Base-by-base conservation (phyloP, 352 stramenopile species). In the Phytophthora vignae region DNA sequence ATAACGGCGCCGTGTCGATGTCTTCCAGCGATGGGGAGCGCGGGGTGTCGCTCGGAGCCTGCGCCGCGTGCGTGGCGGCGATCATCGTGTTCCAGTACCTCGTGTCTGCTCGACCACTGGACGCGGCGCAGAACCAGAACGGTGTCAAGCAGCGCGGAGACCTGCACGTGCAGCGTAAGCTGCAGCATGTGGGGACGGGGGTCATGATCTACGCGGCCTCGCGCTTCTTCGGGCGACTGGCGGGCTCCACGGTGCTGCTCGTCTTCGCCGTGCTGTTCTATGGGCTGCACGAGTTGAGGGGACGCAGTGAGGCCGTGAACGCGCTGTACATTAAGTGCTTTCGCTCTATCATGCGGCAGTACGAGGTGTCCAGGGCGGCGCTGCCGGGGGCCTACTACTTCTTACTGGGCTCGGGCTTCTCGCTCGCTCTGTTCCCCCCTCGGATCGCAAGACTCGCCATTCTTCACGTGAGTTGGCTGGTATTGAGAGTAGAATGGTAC, bases 301-400 rank as follows among this genome's bases (percentile, higher is more conserved):
- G 74, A 17, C 38, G 52, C 17, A 80, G 31, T 49, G 40, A 70
- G 15, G 60, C 61, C 0, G 64, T 87, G 7, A 70, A 91, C 55
- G 31, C 56, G 17, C 46, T 76, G 3, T 91, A 88, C 42, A 22
- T 90, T 65, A 55, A 64, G 42, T 75, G 67, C 31, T 90, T 91
- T 50, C 48, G 66, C 11, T 72, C 64, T 38, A 80, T 91, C 22
- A 44, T 91, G 55, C 78, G 84, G 14, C 72, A 71, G n/a, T 56
- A 85, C 48, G 84, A 91, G 57, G 71, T 87, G 14, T 59, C 67
- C 4, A 64, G 68, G 56, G 33, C 62, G 0, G 74, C 69, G 4
- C 21, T 91, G n/a, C 84, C 84, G 0, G 82, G 82, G 11, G 82
- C 82, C 12, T 90, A 82, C 61, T 91, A 88, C 68, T 91, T 91